A percentile compares a stretch with the other conserved stretches of the same genome.
phyloP scores from a whole-genome alignment of 129 eudicot species.

The Helianthus tuberosus region DNA sequence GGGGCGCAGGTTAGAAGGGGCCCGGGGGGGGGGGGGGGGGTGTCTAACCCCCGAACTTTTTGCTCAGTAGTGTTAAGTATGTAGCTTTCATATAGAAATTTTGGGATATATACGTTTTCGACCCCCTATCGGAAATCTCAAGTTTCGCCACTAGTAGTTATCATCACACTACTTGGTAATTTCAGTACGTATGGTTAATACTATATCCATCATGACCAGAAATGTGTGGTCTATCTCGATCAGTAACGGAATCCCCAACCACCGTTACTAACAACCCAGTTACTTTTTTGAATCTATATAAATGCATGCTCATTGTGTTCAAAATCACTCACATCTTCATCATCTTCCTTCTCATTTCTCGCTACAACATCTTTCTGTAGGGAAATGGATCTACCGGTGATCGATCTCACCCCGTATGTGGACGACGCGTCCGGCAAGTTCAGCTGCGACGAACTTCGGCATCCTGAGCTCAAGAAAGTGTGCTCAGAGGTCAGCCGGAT shows the following conservation, averaged over 20 bases:
- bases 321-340: not conserved
- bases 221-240: conserved; percentile 30
- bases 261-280: not conserved
- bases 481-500: conserved; percentile 75
- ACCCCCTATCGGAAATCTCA: too few relatives aligned
- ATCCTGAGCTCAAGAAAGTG: conserved; percentile 44
- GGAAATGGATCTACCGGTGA: conserved; percentile 73
- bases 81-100: too few relatives aligned
- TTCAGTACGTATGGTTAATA: conserved; percentile 1
- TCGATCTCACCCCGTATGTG: conserved; percentile 66
- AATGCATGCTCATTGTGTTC: conserved; percentile 21
- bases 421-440: conserved; percentile 29
- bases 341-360: not conserved
- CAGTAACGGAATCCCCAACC: conserved; percentile 24
- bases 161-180: too few relatives aligned
- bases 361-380: not conserved
- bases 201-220: conserved; percentile 14
- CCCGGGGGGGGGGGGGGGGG: too few relatives aligned
- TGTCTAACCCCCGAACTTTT: too few relatives aligned
- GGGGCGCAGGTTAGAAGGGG: too few relatives aligned
- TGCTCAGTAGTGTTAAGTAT: too few relatives aligned
- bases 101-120: too few relatives aligned
- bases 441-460: conserved; percentile 28
- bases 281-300: conserved; percentile 10
- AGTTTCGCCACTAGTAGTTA: too few relatives aligned